Conservation (phyloP, 257 asterid genomes). For the Nicotiana obtusifolia region DNA sequence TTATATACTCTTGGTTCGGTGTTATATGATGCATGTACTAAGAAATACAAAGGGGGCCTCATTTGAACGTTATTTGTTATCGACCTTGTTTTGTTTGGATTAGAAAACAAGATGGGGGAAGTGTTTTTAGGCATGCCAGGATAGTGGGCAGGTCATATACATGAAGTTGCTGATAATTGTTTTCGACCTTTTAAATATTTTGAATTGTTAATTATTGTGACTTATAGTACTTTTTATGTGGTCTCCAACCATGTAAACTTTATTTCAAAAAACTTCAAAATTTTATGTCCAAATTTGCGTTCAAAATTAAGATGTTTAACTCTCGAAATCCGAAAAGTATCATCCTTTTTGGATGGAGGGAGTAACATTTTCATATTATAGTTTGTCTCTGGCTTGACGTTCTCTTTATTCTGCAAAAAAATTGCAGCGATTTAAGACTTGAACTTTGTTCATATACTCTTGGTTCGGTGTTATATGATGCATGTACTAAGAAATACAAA, state of each 20-base stretch:
- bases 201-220: too few species aligned
- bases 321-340: too few species aligned
- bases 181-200: too few species aligned
- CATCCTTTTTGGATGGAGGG: too few species aligned
- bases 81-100: background rate
- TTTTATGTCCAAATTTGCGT: too few species aligned
- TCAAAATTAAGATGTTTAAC: too few species aligned
- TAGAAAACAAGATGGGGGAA: slow-evolving; percentile 42
- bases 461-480: background rate
- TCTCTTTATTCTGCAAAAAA: background rate
- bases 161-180: slow-evolving; percentile 79
- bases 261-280: too few species aligned
- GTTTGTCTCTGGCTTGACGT: background rate
- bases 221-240: too few species aligned
- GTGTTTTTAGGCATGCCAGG: slow-evolving; percentile 86
- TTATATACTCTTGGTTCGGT: background rate
- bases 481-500: background rate
- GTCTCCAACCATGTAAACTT: too few species aligned
- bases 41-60: background rate
- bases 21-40: background rate
- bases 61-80: background rate
- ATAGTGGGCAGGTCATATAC: slow-evolving; percentile 70
- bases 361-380: background rate
- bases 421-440: background rate
- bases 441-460: background rate